phyloP scores from a whole-genome alignment of 1,284 basidiomycete species.

The Melampsora occidentalis region DNA sequence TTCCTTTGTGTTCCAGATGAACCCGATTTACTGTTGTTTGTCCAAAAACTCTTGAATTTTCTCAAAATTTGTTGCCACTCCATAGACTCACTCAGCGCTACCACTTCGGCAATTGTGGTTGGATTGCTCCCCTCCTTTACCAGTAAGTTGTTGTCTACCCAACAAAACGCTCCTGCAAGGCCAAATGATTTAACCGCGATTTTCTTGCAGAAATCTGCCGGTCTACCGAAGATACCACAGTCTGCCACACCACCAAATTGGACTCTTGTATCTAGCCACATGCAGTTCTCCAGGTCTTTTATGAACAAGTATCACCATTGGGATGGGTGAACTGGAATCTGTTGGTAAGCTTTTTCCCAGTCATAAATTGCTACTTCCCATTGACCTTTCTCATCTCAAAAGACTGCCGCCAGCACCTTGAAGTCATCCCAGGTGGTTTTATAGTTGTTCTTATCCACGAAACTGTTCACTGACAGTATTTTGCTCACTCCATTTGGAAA shows the following conservation, averaged over 20 bases:
- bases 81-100: not conserved
- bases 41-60: not conserved
- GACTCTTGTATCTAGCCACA: not conserved
- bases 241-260: too few relatives aligned
- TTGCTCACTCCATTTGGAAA: too few relatives aligned
- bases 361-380: not conserved
- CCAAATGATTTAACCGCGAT: not conserved
- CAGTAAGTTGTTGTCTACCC: too few relatives aligned
- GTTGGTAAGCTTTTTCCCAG: not conserved
- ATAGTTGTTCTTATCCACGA: conserved; percentile 6
- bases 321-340: too few relatives aligned
- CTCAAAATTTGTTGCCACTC: too few relatives aligned
- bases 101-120: not conserved
- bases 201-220: too few relatives aligned
- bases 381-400: not conserved
- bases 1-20: conserved; percentile 2
- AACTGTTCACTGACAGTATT: conserved; percentile 9
- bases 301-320: not conserved
- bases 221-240: too few relatives aligned
- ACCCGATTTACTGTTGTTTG: conserved; percentile 8
- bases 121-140: too few relatives aligned
- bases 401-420: conserved; percentile 1
- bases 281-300: not conserved
- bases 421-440: conserved; percentile 8
- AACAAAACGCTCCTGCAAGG: too few relatives aligned